These are phyloP conservation scores for Drechslera avenae DNA, from an alignment of 2,329 filamentous ascomycete species.

Conservation along the genomic window DNA sequence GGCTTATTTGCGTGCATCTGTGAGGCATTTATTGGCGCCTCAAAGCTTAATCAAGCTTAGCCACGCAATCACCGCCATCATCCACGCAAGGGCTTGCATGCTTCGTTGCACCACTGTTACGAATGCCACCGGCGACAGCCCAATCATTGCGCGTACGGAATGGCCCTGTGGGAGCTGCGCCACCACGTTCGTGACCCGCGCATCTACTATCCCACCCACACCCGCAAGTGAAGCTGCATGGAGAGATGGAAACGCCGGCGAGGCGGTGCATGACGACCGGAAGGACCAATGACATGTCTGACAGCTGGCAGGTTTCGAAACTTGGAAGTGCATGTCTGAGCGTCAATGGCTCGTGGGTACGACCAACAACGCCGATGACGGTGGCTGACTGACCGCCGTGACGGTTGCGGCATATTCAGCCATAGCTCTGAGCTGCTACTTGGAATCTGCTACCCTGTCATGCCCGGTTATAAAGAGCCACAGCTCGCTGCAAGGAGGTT, in stretches of 20 bases:
- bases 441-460: not conserved
- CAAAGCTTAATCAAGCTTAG: constrained; percentile 36
- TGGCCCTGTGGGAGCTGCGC: constrained; percentile 15
- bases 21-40: constrained; percentile 34
- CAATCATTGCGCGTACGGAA: constrained; percentile 6
- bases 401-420: not conserved
- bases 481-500: not conserved
- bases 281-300: constrained; percentile 18
- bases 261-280: constrained; percentile 20
- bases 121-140: not conserved
- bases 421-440: not conserved
- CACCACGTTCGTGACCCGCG: constrained; percentile 7
- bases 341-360: constrained; percentile 7
- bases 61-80: constrained; percentile 16
- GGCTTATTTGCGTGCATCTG: constrained; percentile 30
- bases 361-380: constrained; percentile 9
- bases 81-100: constrained; percentile 12
- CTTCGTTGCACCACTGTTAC: constrained; percentile 14
- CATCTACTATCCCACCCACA: constrained; percentile 7
- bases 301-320: constrained; percentile 7
- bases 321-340: constrained; percentile 14
- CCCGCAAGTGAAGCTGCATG: not conserved
- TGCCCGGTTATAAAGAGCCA: constrained; percentile 13
- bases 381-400: constrained; percentile 7
- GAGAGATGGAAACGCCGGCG: constrained; percentile 5